A percentile compares a stretch with the other conserved stretches of the same genome.
These are phyloP conservation scores for Candolleomyces aberdarensis DNA, from an alignment of 768 basidiomycete genomes.

Conservation along the genomic window DNA sequence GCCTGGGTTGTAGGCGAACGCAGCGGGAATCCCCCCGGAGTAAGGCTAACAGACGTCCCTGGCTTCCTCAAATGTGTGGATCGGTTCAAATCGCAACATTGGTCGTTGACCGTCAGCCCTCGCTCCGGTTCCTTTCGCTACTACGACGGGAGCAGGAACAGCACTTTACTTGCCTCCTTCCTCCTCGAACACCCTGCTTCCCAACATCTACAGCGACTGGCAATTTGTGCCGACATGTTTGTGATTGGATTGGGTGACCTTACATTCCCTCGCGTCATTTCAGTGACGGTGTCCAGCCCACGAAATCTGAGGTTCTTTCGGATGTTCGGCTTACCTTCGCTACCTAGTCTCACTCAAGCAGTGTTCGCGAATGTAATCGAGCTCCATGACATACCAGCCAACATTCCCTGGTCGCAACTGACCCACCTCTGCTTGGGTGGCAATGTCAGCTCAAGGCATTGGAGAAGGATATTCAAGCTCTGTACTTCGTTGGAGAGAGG, in stretches of 20 bases:
- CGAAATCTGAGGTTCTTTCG: too few species aligned
- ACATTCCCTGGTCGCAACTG: not conserved
- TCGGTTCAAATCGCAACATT: too few species aligned
- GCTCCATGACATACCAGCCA: not conserved
- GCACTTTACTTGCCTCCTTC: not conserved
- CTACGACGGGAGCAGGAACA: not conserved
- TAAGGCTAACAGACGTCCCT: not conserved
- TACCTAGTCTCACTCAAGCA: not conserved
- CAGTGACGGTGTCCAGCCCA: not conserved
- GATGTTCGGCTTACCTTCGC: not conserved
- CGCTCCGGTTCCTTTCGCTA: not conserved
- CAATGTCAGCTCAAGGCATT: not conserved
- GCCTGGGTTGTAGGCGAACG: not conserved
- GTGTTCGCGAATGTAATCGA: not conserved
- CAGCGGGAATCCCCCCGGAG: not conserved
- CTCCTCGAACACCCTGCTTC: not conserved
- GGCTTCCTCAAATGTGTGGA: too few species aligned
- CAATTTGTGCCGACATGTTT: not conserved
- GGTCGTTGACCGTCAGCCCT: not conserved
- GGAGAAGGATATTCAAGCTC: not conserved
- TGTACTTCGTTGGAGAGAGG: not conserved
- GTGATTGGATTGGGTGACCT: not conserved
- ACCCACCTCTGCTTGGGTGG: not conserved
- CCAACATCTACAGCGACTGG: not conserved
- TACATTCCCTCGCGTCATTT: not conserved